Evolutionary conservation across 1,284 basidiomycete species (phyloP).

Genomic region (Malassezia slooffiae): DNA sequence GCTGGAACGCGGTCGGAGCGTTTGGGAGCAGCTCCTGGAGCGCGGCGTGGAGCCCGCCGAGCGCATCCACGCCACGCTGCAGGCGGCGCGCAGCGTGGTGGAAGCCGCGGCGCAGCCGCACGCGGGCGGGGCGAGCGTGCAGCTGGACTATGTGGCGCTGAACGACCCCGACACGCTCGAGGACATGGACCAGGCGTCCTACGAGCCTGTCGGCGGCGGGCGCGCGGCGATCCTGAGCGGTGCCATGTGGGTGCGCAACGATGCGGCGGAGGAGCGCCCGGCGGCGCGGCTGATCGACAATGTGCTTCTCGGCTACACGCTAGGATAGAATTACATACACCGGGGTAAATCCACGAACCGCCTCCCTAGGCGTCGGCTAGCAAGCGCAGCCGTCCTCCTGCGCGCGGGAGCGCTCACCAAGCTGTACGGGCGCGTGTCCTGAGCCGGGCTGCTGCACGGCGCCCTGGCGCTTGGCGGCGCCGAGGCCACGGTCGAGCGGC

Average conservation of each 20-base stretch:
- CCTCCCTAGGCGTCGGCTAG: background rate
- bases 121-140: slow-evolving; percentile 53
- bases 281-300: slow-evolving; percentile 88
- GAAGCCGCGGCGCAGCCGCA: slow-evolving; percentile 35
- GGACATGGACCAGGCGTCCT: slow-evolving; percentile 32
- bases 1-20: slow-evolving; percentile 52
- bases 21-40: slow-evolving; percentile 18
- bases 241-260: slow-evolving; percentile 62
- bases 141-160: slow-evolving; percentile 75
- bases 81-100: slow-evolving; percentile 19
- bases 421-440: slow-evolving; percentile 10
- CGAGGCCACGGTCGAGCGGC: slow-evolving; percentile 28
- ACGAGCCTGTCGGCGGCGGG: too few relatives aligned
- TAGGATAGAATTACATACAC: slow-evolving; percentile 12
- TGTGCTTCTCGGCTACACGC: slow-evolving; percentile 58
- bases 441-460: background rate
- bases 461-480: slow-evolving; percentile 11
- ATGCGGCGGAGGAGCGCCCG: slow-evolving; percentile 48
- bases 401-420: background rate
- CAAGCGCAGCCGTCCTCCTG: slow-evolving; percentile 11
- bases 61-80: slow-evolving; percentile 21
- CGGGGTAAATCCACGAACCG: background rate
- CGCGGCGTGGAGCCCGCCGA: slow-evolving; percentile 8
- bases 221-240: slow-evolving; percentile 69
- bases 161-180: slow-evolving; percentile 67